Conservation (phyloP, 257 asterid genomes). For the Gentiana straminea region DNA sequence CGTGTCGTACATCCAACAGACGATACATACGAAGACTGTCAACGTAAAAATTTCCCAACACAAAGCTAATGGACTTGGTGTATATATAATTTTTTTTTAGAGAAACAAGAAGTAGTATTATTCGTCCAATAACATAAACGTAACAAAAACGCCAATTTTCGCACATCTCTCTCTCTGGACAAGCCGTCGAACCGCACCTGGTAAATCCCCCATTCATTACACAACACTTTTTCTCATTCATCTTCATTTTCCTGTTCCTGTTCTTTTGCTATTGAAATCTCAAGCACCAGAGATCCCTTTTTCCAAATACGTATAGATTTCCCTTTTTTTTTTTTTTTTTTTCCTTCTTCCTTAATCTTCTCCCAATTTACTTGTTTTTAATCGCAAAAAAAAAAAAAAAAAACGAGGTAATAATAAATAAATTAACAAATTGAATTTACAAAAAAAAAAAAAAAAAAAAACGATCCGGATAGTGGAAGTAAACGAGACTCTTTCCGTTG, state of each 20-base stretch:
- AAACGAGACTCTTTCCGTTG: conserved; percentile 16
- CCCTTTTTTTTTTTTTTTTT: not conserved
- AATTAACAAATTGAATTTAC: no score
- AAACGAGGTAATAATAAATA: not conserved
- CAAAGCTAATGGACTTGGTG: no score
- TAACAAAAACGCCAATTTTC: no score
- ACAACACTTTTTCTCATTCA: conserved; percentile 1
- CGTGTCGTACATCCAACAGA: no score
- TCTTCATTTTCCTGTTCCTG: conserved; percentile 1
- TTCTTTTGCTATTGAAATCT: not conserved
- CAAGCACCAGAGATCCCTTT: not conserved
- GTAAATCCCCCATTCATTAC: not conserved
- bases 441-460: not conserved
- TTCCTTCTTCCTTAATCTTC: not conserved
- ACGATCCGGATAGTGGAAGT: not conserved
- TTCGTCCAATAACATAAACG: no score
- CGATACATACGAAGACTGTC: no score
- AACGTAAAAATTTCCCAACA: no score
- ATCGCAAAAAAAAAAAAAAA: not conserved
- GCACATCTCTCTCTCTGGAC: conserved; percentile 2
- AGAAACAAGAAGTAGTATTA: no score
- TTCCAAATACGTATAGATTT: conserved; percentile 2
- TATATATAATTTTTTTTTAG: no score
- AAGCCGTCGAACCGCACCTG: conserved; percentile 11
- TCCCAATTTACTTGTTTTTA: not conserved